Base-by-base conservation (phyloP, 805 yeast genomes). In the Hemisphaericaspora nanyangensis region DNA sequence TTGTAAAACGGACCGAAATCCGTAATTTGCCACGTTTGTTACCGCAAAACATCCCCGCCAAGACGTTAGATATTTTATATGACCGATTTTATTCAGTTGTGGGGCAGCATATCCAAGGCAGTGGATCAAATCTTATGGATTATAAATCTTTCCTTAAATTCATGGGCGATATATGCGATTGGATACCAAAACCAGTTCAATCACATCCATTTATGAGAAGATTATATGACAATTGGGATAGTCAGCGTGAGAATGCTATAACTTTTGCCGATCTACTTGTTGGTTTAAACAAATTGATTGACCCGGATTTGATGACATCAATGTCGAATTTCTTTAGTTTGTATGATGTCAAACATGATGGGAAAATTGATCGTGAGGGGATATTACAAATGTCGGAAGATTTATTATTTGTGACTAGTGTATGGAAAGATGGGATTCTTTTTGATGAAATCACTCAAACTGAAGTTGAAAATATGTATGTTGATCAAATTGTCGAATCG, bases 1-100 rank as follows among this genome's bases (percentile, higher is more conserved):
- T 91, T 65, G 95, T 93, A 26, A 93, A 91, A 60, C 74, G 96
- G 41, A 87, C 97, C 0, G 96, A 93, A 59, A 58, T 93, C 29
- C 73, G 99, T 48, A 90, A 88, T 59, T 65, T 91, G 39, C 91
- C 95, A 26, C 82, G 82, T 55, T 77, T 86, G 1, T n/a, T n/a
- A n/a, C n/a, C n/a, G n/a, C 73, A 70, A 18, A 77, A 84, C 53
- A 62, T 91, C 25, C 57, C 70, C 3, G 68, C 61, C 18, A 80
- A 71, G 0, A 77, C 85, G 28, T 48, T 88, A 13, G 78, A 88
- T 3, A 76, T 83, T 39, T 68, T 89, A 5, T 91, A 93, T 58
- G 98, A 93, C 53, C 69, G 93, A 29, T 91, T 80, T 58, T 88
- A 90, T 54, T 76, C 79, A 25, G 82, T 86, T 10, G 74, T 89